Evolutionary conservation across 1,139 yeast species (phyloP).

Genomic region (Yamadazyma friedrichii): DNA sequence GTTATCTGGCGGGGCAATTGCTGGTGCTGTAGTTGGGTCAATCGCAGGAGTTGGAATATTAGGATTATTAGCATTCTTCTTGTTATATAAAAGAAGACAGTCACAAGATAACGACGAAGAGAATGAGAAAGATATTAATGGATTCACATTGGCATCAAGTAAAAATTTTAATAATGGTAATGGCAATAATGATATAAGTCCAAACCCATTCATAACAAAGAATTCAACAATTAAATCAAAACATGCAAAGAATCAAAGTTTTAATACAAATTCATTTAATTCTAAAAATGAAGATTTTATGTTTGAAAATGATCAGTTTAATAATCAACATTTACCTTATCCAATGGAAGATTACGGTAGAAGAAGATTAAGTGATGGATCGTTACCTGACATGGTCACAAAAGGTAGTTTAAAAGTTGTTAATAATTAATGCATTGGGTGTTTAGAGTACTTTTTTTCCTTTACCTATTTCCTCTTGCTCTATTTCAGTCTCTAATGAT

Average conservation of each 20-base stretch:
- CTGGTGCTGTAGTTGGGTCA: conserved; percentile 69
- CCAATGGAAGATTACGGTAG: conserved; percentile 37
- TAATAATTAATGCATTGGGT: conserved; percentile 21
- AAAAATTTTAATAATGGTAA: conserved; percentile 13
- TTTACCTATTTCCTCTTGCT: too few species aligned
- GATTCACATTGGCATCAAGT: conserved; percentile 32
- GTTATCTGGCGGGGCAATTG: conserved; percentile 65
- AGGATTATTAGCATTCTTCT: conserved; percentile 36
- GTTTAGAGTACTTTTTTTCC: too few species aligned
- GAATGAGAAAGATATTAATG: conserved; percentile 21
- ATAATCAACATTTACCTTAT: conserved; percentile 15
- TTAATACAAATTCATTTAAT: conserved; percentile 24
- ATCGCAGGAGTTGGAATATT: conserved; percentile 49
- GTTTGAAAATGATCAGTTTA: conserved; percentile 17
- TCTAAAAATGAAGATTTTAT: conserved; percentile 25
- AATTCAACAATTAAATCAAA: conserved; percentile 16
- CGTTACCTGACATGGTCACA: conserved; percentile 65
- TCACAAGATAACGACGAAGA: conserved; percentile 33
- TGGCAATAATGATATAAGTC: conserved; percentile 12
- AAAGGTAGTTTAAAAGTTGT: conserved; percentile 48
- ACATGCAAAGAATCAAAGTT: conserved; percentile 17
- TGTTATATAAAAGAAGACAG: conserved; percentile 41
- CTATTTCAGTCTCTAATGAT: too few species aligned
- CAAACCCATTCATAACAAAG: conserved; percentile 23
- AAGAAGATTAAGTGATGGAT: conserved; percentile 64